Percentiles rank a stretch among this genome's conserved stretches.
phyloP scores from a whole-genome alignment of 108 stramenopile species.

The Licmophora abbreviata region DNA sequence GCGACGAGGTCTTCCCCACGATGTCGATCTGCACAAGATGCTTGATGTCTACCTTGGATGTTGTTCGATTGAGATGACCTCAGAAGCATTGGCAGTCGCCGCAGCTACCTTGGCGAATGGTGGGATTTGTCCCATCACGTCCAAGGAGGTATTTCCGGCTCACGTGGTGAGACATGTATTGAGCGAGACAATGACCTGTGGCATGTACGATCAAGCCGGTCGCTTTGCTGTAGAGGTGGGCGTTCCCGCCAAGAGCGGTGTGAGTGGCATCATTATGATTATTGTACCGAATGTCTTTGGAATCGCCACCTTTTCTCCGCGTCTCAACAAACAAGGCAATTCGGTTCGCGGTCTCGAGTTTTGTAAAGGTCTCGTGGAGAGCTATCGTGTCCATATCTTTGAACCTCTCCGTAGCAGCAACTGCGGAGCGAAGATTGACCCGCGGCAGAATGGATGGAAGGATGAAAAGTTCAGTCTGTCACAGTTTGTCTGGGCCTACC shows the following conservation, averaged over 20 bases:
- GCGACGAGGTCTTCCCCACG: slow-evolving; percentile 11
- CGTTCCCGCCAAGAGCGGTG: slow-evolving; percentile 39
- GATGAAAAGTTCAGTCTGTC: no score
- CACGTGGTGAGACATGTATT: slow-evolving; percentile 12
- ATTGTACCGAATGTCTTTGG: slow-evolving; percentile 29
- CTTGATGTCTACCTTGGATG: slow-evolving; percentile 23
- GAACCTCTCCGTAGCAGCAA: no score
- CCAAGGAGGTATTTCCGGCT: slow-evolving; percentile 18
- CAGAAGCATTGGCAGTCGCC: no score
- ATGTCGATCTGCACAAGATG: slow-evolving; percentile 15
- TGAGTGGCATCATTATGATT: slow-evolving; percentile 23
- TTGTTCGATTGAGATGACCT: no score
- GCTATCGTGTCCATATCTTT: no score
- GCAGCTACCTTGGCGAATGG: no score
- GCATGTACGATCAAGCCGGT: slow-evolving; percentile 38
- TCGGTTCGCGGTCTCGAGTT: slow-evolving; percentile 23
- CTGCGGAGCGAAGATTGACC: no score
- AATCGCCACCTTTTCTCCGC: slow-evolving; percentile 25
- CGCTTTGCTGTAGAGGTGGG: slow-evolving; percentile 24
- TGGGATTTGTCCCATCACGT: slow-evolving; percentile 19
- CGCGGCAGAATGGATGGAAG: no score
- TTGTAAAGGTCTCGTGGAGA: slow-evolving; percentile 12
- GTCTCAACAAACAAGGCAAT: slow-evolving; percentile 35
- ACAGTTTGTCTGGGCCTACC: no score
- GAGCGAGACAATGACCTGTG: slow-evolving; percentile 19